A percentile compares a stretch with the other conserved stretches of the same genome.
phyloP scores from a whole-genome alignment of 768 basidiomycete genomes.

The Tremella mesenterica region DNA sequence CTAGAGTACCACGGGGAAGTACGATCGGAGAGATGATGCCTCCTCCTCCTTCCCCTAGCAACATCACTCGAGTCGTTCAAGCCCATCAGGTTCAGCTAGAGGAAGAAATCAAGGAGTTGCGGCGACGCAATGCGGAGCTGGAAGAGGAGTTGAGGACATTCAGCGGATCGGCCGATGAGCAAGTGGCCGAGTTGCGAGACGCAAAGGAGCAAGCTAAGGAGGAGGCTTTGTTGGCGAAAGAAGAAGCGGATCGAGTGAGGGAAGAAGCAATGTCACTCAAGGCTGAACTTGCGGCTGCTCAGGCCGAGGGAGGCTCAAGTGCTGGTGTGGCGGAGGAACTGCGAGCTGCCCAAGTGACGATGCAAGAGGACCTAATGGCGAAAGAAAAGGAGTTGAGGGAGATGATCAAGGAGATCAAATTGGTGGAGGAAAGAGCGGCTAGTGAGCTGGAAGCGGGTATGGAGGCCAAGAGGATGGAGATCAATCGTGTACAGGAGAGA shows the following conservation, averaged over 20 bases:
- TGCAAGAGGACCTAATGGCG: constrained; percentile 53
- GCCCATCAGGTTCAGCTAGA: constrained; percentile 49
- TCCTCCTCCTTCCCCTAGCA: constrained; percentile 37
- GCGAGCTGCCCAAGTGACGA: constrained; percentile 46
- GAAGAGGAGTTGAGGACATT: constrained; percentile 34
- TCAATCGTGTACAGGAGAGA: constrained; percentile 52
- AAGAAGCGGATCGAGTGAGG: constrained; percentile 25
- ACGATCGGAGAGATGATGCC: constrained; percentile 36
- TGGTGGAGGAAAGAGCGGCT: constrained; percentile 21
- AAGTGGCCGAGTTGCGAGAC: constrained; percentile 49
- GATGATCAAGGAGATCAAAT: constrained; percentile 29
- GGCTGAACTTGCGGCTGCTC: constrained; percentile 18
- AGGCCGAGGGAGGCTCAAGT: constrained; percentile 27
- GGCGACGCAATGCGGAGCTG: constrained; percentile 34
- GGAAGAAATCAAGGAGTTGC: constrained; percentile 61
- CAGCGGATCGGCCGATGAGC: constrained; percentile 45
- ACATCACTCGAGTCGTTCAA: constrained; percentile 43
- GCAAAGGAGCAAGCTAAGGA: constrained; percentile 47
- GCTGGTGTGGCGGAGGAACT: constrained; percentile 47
- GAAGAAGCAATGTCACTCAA: constrained; percentile 18
- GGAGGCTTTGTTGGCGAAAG: constrained; percentile 19
- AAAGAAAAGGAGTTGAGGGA: constrained; percentile 44
- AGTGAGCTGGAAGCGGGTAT: constrained; percentile 35
- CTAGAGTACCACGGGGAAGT: constrained; percentile 15
- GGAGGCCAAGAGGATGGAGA: constrained; percentile 47